Evolutionary conservation across 345 rosid species (phyloP), one percentile per base, ranked within the genome.

Genomic region (Arabidopsis arenosa): DNA sequence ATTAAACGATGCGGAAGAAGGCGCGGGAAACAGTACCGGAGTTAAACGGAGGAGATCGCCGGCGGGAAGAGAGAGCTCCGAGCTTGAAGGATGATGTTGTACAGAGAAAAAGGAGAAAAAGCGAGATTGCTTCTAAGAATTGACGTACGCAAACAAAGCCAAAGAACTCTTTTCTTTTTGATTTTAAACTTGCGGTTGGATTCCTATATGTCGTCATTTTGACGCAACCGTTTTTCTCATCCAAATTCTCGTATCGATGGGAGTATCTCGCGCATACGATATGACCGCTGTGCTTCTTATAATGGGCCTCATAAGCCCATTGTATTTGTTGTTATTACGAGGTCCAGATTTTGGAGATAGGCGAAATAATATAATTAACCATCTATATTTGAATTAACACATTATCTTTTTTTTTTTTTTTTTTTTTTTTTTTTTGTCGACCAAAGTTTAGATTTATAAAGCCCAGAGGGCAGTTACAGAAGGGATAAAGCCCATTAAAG

Each of bases 141-240:
- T 78, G 77, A 49, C 70, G 81, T 78, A 78, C 81, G 73, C 81
- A 71, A 71, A 57, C 57, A 26, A 57, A 62, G 44, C 48, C 37
- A 37, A 32, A 35, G 5, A 56, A 40, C 36, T 17, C 35, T 15
- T 52, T 60, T 9, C 5, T 4, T 15, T 76, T 69, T 35, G 9
- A 13, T 68, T 70, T 64, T 14, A 71, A 66, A 72, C 58, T 66
- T 49, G 74, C 77, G 64, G 64, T 78, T 78, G 9, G 81, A 78
- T 78, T 78, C 81, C 63, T 55, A 66, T 15, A 78, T 73, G 81
- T 72, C 81, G 82, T 79, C 82, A 79, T 69, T 55, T 79, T 79
- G 65, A 79, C 79, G 79, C 75, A 62, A 79, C 72, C 8, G 65
- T 76, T 62, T 52, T 69, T 69, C 70, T 76, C 67, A 58, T 66